Evolutionary conservation across 192 early-diverging fungal genomes (phyloP).

Genomic region (Rhizophagus prolifer): DNA sequence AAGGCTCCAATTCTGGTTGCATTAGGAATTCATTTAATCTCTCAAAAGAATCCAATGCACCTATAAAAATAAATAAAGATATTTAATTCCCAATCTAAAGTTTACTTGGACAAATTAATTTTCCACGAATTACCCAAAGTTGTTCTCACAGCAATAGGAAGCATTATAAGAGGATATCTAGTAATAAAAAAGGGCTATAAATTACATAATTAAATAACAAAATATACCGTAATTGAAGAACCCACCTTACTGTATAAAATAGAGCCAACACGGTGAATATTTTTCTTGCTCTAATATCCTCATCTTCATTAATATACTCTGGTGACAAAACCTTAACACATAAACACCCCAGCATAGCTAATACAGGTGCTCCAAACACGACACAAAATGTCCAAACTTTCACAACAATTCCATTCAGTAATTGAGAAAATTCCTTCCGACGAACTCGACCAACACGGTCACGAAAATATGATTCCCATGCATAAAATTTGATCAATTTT

Average conservation of each 20-base stretch:
- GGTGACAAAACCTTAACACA: constrained; percentile 44
- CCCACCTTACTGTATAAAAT: constrained; percentile 64
- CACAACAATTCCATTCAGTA: constrained; percentile 51
- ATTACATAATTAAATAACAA: background rate
- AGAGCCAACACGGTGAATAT: constrained; percentile 65
- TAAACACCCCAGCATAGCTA: constrained; percentile 43
- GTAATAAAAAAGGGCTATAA: background rate
- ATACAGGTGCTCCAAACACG: constrained; percentile 64
- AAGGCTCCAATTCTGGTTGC: constrained; percentile 60
- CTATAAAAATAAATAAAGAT: constrained; percentile 30
- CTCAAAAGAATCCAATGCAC: constrained; percentile 56
- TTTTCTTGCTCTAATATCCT: constrained; percentile 44
- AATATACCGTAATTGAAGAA: background rate
- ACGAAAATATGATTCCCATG: constrained; percentile 69
- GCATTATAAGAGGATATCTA: constrained; percentile 63
- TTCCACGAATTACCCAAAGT: constrained; percentile 31
- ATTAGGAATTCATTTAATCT: constrained; percentile 59
- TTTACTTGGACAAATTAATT: background rate
- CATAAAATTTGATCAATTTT: constrained; percentile 77
- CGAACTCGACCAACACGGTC: constrained; percentile 59
- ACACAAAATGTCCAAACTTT: constrained; percentile 59
- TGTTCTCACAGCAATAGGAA: constrained; percentile 62
- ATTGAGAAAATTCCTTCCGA: constrained; percentile 51
- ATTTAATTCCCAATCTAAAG: background rate
- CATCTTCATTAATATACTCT: constrained; percentile 35